These are phyloP conservation scores for Colletotrichum sansevieriae DNA, from an alignment of 2,329 filamentous ascomycete genomes.

Conservation along the genomic window DNA sequence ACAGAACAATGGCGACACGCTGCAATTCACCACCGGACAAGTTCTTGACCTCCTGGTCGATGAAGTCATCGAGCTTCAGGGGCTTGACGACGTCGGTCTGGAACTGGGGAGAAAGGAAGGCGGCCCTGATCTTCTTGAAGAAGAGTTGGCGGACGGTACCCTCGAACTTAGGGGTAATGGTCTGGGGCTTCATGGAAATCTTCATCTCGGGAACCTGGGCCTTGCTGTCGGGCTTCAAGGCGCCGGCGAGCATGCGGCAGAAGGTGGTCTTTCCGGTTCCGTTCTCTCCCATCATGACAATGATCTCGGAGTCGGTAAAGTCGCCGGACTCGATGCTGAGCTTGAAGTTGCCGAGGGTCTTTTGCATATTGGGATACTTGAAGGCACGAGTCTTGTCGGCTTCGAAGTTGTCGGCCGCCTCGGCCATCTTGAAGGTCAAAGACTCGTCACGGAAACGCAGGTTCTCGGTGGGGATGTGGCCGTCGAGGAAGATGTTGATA, in stretches of 20 bases:
- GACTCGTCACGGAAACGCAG: conserved; percentile 98
- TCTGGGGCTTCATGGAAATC: conserved; percentile 99
- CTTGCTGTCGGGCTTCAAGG: conserved; percentile 87
- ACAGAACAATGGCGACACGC: conserved; percentile 96
- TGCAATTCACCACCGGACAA: conserved; percentile 99
- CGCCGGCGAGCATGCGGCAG: conserved; percentile 94
- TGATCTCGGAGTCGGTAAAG: conserved; percentile 98
- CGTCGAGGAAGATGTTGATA: conserved; percentile 99
- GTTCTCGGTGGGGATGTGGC: conserved; percentile 98
- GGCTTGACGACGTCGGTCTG: conserved; percentile 99
- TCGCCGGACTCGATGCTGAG: conserved; percentile 84
- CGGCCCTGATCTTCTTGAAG: conserved; percentile 99
- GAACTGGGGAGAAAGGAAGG: conserved; percentile 97
- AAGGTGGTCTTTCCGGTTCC: conserved; percentile 99
- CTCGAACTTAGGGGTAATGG: conserved; percentile 97
- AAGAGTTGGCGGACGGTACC: conserved; percentile 97
- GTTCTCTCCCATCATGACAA: conserved; percentile 99
- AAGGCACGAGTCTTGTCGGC: conserved; percentile 88
- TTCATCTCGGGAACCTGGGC: conserved; percentile 90
- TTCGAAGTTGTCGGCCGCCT: conserved; percentile 89
- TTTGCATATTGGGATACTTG: conserved; percentile 90
- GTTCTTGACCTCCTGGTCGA: conserved; percentile 99
- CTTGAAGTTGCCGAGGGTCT: conserved; percentile 90
- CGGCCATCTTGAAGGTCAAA: conserved; percentile 92
- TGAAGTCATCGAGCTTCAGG: conserved; percentile 98